Percentiles rank a stretch among this genome's conserved stretches.
phyloP scores from a whole-genome alignment of 148 eudicot species.

The Rhododendron vialii region DNA sequence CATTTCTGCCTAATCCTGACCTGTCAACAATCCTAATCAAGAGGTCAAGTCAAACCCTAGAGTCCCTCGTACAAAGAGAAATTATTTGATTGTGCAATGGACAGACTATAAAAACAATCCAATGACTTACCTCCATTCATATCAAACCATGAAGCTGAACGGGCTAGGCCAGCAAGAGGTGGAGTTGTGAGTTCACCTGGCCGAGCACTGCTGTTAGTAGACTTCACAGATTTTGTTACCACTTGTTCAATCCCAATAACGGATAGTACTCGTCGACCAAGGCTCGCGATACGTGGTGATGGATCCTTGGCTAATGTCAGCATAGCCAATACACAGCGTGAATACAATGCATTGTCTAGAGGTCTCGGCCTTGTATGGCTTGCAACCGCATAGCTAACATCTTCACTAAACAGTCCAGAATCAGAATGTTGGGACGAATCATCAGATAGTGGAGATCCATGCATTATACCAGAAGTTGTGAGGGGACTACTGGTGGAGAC shows the following conservation, averaged over 20 bases:
- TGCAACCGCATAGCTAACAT: conserved; percentile 51
- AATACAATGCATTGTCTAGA: conserved; percentile 63
- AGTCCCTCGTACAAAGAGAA: not conserved
- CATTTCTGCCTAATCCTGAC: not conserved
- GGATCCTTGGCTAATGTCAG: conserved; percentile 89
- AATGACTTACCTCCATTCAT: conserved; percentile 64
- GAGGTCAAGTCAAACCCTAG: not conserved
- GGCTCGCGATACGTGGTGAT: conserved; percentile 77
- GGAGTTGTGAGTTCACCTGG: conserved; percentile 46
- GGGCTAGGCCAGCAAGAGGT: conserved; percentile 75
- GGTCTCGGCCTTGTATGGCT: conserved; percentile 64
- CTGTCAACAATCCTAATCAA: not conserved
- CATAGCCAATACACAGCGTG: conserved; percentile 72
- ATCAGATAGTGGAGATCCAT: conserved; percentile 91
- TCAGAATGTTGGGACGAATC: conserved; percentile 92
- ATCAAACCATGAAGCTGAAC: conserved; percentile 94
- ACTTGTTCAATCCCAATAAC: conserved; percentile 90
- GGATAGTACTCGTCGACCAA: conserved; percentile 73
- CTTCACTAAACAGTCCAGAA: conserved; percentile 61
- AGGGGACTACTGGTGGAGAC: conserved; percentile 81
- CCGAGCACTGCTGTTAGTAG: conserved; percentile 40
- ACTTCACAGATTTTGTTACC: conserved; percentile 58
- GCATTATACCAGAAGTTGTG: conserved; percentile 68
- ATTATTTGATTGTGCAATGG: conserved; percentile 3
- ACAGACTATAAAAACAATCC: not conserved